A percentile compares a stretch with the other conserved stretches of the same genome.
These are phyloP conservation scores for Phanerodontia chrysosporium DNA, from an alignment of 768 basidiomycete species.

Conservation along the genomic window DNA sequence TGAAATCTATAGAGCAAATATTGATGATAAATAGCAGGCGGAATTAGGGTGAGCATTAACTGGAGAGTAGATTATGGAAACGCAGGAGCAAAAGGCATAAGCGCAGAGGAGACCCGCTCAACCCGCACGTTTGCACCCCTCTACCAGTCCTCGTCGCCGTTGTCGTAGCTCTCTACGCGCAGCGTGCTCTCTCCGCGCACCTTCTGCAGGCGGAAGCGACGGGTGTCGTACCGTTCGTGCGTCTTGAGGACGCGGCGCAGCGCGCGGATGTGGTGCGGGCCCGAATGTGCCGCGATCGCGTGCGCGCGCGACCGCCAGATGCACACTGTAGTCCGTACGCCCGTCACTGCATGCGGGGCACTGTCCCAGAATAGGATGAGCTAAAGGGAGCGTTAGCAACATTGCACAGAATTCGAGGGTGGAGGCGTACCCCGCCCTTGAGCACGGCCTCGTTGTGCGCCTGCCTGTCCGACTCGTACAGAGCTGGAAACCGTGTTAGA, in stretches of 20 bases:
- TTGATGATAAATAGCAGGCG: no score
- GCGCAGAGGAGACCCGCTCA: no score
- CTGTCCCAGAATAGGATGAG: conserved; percentile 95
- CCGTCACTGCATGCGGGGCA: conserved; percentile 65
- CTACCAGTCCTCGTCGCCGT: conserved; percentile 70
- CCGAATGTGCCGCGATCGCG: conserved; percentile 74
- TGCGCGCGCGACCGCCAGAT: conserved; percentile 90
- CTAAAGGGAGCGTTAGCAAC: conserved; percentile 28
- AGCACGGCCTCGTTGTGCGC: conserved; percentile 92
- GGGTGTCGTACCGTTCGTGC: conserved; percentile 76
- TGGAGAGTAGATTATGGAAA: no score
- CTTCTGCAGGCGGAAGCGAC: conserved; percentile 74
- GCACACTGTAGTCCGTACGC: conserved; percentile 91
- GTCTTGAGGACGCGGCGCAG: conserved; percentile 74
- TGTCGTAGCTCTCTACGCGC: conserved; percentile 53
- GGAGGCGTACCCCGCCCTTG: conserved; percentile 74
- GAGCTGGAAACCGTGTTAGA: no score
- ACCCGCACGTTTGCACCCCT: no score
- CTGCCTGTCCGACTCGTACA: conserved; percentile 81
- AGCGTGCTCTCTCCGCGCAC: conserved; percentile 52
- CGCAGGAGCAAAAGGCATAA: no score
- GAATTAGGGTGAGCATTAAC: no score
- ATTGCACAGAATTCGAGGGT: background rate
- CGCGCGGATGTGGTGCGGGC: conserved; percentile 78
- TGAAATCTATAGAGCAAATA: no score